Base-by-base conservation (phyloP, 805 yeast genomes). In the Starmerella cellae region DNA sequence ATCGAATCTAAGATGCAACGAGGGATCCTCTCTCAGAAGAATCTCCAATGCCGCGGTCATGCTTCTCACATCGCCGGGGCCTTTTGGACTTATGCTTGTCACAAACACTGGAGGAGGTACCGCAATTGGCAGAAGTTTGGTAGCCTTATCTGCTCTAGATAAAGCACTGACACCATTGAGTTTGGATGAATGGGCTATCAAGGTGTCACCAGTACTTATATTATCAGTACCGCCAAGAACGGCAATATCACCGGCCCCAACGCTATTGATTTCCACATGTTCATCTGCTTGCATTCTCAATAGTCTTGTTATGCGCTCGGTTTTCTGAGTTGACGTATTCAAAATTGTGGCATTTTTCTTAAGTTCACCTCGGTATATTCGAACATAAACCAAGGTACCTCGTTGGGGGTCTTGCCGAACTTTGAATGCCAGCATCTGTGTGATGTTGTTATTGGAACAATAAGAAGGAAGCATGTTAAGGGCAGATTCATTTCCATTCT, bases 31-130 rank as follows among this genome's bases (percentile, higher is more conserved):
- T 41, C 80, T 69, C n/a, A 82, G 60, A 33, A 91, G 60, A 1
- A 73, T 64, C 9, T 66, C 65, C 36, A 91, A 66, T 3, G 93
- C 79, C 5, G 73, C 70, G 35, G 82, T 80, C 75, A 88, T 69
- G 35, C 75, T 67, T 33, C 84, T 66, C 46, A 71, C 74, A 53
- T 87, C 96, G 2, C 95, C 87, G 2, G 83, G 73, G 0, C 94
- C 77, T 36, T 66, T 64, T 0, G 98, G 97, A 48, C 82, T 91
- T 24, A 88, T 69, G 0, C 84, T 71, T 2, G 88, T 77, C 47
- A 85, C 79, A 60, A 88, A 91, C 5, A 91, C 91, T 0, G 97
- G 94, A 1, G 95, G 94, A 1, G 98, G 98, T 1, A 82, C 71
- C 0, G 63, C 69, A 29, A 88, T 88, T 0, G 96, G 94, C 44